Evolutionary conservation across 768 basidiomycete species (phyloP), one percentile per base, ranked within the genome.

Genomic region (Sporobolomyces roseus): DNA sequence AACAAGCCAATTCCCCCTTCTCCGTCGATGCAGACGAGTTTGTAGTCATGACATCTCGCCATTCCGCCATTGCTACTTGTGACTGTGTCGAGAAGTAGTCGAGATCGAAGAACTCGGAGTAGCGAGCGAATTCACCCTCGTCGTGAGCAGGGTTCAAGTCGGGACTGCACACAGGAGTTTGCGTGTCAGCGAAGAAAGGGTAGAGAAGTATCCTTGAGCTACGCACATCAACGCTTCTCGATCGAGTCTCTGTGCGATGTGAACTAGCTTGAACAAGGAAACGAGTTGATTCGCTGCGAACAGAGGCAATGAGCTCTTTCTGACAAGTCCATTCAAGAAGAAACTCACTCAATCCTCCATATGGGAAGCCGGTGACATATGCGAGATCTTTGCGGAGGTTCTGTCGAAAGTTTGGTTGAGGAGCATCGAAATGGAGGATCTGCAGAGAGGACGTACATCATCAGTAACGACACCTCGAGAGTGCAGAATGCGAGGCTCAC

Each of bases 81-180:
- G 70, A n/a, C 49, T 51, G 59, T 41, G 62, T 48, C 25, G 55
- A 43, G 51, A 59, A 63, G n/a, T 51, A 49, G 1, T 19, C 10
- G n/a, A 71, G 55, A 55, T 71, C 70, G 61, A 66, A 71, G 50
- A 71, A 66, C 10, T 58, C 53, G 38, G 61, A 61, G 29, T 46
- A 43, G 3, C 49, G 49, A 8, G 51, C 54, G 45, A 66, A 61
- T 27, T 45, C 61, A 16, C 70, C 70, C 33, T 71, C 65, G 10
- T n/a, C 46, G 25, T 66, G 70, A 23, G n/a, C 33, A 19, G 70
- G 64, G 23, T 63, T 58, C 14, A 71, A 55, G 30, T 71, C 70
- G 43, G 70, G 35, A 6, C 68, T 70, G n/a, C n/a, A n/a, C n/a
- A n/a, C n/a, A n/a, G n/a, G n/a, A n/a, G n/a, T n/a, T n/a, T n/a